Evolutionary conservation across 2,329 filamentous ascomycete genomes (phyloP).

Genomic region (Orbilia quercus): DNA sequence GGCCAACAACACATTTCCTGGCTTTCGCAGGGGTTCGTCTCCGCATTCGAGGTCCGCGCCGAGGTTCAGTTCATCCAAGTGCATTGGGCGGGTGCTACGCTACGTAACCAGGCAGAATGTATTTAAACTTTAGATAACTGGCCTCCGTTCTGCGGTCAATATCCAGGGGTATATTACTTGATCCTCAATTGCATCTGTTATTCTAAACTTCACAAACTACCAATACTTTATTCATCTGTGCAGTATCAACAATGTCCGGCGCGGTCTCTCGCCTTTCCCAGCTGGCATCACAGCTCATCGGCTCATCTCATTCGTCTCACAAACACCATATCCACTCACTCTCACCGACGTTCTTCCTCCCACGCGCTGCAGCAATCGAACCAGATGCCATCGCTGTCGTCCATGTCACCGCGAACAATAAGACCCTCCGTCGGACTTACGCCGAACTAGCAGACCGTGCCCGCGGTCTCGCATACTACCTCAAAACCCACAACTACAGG

Average conservation of each 20-base stretch:
- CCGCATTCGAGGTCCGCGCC: conserved; percentile 39
- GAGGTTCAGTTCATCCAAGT: conserved; percentile 24
- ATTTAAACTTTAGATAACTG: conserved; percentile 19
- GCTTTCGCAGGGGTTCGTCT: conserved; percentile 3
- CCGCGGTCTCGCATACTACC: conserved; percentile 85
- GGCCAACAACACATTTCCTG: conserved; percentile 49
- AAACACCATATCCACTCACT: conserved; percentile 68
- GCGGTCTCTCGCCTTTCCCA: conserved; percentile 72
- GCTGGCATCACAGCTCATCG: conserved; percentile 68
- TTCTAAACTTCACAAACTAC: too few species aligned
- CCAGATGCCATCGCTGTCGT: conserved; percentile 86
- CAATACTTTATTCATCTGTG: background rate
- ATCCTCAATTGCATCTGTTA: background rate
- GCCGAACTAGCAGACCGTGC: conserved; percentile 85
- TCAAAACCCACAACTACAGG: conserved; percentile 77
- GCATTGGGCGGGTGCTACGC: too few species aligned
- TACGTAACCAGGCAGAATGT: conserved; percentile 8
- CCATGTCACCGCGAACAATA: conserved; percentile 82
- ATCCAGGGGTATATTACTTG: background rate
- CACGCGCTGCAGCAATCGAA: conserved; percentile 86
- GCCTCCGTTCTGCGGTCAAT: background rate
- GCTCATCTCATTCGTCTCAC: conserved; percentile 58
- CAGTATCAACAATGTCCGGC: conserved; percentile 70
- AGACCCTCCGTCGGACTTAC: conserved; percentile 80
- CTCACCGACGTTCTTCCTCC: conserved; percentile 86